phyloP scores from a whole-genome alignment of 108 stramenopile genomes.

The Cyclostephanos tholiformis region DNA sequence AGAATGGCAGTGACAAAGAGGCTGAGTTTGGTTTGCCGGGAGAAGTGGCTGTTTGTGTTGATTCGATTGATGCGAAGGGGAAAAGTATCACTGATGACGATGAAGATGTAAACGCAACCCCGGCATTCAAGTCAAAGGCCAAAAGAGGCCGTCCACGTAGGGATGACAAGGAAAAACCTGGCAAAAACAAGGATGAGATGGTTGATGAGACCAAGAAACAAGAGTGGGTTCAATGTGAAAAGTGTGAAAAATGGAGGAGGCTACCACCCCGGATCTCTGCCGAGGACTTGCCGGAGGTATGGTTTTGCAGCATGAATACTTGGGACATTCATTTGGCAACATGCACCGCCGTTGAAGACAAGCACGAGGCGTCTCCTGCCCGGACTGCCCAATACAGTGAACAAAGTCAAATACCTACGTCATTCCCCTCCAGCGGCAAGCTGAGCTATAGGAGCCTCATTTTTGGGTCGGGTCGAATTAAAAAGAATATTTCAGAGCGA shows the following conservation, averaged over 20 bases:
- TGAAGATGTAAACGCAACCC: not conserved
- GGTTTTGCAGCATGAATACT: slow-evolving; percentile 87
- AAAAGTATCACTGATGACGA: slow-evolving; percentile 21
- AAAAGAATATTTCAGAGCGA: slow-evolving; percentile 73
- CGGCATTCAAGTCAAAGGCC: slow-evolving; percentile 15
- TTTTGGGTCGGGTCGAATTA: slow-evolving; percentile 70
- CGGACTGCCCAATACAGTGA: slow-evolving; percentile 51
- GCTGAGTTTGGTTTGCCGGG: slow-evolving; percentile 15
- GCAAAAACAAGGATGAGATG: slow-evolving; percentile 42
- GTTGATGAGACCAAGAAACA: slow-evolving; percentile 39
- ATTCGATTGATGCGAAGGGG: not conserved
- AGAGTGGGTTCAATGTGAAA: slow-evolving; percentile 90
- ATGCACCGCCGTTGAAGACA: slow-evolving; percentile 82
- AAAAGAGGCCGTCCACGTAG: slow-evolving; percentile 54
- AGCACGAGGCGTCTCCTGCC: slow-evolving; percentile 57
- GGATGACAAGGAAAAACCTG: slow-evolving; percentile 39
- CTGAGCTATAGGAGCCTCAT: slow-evolving; percentile 82
- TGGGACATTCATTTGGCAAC: slow-evolving; percentile 77
- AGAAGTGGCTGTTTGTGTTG: not conserved
- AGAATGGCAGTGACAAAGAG: slow-evolving; percentile 25
- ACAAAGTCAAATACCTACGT: slow-evolving; percentile 41
- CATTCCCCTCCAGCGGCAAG: slow-evolving; percentile 49
- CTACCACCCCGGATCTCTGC: slow-evolving; percentile 76
- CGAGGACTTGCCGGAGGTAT: slow-evolving; percentile 74
- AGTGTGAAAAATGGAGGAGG: slow-evolving; percentile 83